phyloP scores from a whole-genome alignment of 805 yeast species.

The Candida ortonii region DNA sequence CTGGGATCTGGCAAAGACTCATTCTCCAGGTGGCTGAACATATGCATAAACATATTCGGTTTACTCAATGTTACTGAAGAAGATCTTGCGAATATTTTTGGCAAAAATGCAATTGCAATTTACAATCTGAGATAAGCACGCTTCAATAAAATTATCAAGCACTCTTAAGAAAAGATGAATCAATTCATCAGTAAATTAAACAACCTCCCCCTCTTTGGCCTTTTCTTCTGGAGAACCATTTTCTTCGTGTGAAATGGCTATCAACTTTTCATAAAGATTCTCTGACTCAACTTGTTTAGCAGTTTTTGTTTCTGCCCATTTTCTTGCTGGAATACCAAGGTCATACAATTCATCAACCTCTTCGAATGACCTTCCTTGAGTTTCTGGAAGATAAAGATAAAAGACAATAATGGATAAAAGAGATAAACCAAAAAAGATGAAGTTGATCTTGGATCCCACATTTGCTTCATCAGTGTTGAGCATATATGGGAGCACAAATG shows the following conservation, averaged over 20 bases:
- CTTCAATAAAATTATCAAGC: too few species aligned
- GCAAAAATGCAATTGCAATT: slow-evolving; percentile 7
- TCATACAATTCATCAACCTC: slow-evolving; percentile 57
- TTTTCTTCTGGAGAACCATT: too few species aligned
- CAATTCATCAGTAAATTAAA: too few species aligned
- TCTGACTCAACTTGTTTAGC: slow-evolving; percentile 5
- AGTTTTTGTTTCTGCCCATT: slow-evolving; percentile 24
- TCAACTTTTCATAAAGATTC: background rate
- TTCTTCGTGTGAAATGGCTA: too few species aligned
- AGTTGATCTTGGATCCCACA: slow-evolving; percentile 49
- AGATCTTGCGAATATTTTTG: slow-evolving; percentile 1
- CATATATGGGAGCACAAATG: slow-evolving; percentile 47
- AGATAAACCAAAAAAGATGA: slow-evolving; percentile 42
- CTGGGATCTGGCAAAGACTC: slow-evolving; percentile 6
- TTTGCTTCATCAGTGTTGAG: slow-evolving; percentile 46
- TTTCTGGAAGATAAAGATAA: slow-evolving; percentile 57
- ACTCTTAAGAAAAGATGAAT: too few species aligned
- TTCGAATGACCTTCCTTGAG: slow-evolving; percentile 54
- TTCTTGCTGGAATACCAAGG: slow-evolving; percentile 29
- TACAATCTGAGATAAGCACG: too few species aligned
- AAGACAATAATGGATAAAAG: slow-evolving; percentile 38
- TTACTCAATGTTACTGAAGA: slow-evolving; percentile 2
- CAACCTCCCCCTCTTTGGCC: too few species aligned
- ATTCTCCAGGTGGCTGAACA: slow-evolving; percentile 4
- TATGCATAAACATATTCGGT: slow-evolving; percentile 4